A percentile compares a stretch with the other conserved stretches of the same genome.
phyloP scores from a whole-genome alignment of 176 grass and related monocot genomes.

The Alopecurus myosuroides region DNA sequence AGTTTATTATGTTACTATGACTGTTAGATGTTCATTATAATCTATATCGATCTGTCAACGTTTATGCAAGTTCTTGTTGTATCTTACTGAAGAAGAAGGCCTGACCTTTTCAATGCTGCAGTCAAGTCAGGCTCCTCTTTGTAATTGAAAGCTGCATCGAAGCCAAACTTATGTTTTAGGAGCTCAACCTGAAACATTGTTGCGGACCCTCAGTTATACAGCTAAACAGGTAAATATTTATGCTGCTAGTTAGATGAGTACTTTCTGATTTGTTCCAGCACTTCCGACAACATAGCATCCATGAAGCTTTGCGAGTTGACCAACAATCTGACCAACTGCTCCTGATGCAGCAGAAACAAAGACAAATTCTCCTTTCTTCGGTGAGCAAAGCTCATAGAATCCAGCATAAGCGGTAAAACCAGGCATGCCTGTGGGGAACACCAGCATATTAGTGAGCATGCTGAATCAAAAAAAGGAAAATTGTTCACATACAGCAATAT shows the following conservation, averaged over 20 bases:
- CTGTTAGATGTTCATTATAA: background rate
- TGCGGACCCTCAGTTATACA: background rate
- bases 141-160: constrained; percentile 90
- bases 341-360: constrained; percentile 89
- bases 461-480: background rate
- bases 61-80: background rate
- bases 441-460: background rate
- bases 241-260: background rate
- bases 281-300: constrained; percentile 89
- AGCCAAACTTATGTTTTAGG: constrained; percentile 70
- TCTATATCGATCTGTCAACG: background rate
- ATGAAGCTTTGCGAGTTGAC: constrained; percentile 88
- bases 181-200: constrained; percentile 66
- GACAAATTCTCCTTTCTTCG: constrained; percentile 79
- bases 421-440: constrained; percentile 55
- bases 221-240: background rate
- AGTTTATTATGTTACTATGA: background rate
- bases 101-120: constrained; percentile 61
- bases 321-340: constrained; percentile 91
- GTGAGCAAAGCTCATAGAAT: constrained; percentile 70
- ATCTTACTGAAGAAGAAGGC: background rate
- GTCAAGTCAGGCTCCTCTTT: constrained; percentile 78
- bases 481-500: background rate
- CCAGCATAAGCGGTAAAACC: constrained; percentile 93
- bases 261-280: constrained; percentile 41